Base-by-base conservation (phyloP, 257 asterid species). In the Vinca minor region DNA sequence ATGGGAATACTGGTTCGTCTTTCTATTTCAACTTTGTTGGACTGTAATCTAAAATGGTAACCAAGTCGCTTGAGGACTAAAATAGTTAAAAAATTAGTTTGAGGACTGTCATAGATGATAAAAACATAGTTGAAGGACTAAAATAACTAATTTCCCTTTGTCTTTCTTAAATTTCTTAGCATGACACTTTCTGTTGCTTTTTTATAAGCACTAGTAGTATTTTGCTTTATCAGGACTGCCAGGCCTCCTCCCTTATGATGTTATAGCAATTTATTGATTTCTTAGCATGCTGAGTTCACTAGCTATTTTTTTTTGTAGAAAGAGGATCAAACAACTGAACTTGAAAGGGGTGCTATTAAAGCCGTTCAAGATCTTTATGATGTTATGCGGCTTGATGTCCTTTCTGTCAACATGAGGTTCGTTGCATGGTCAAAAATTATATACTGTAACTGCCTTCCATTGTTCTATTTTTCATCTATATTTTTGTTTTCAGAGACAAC, bases 331-430 rank as follows among this genome's bases (percentile, higher is more conserved):
- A 74, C 96, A 59, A 85, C 95, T 23, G 96, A 85, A 71, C 88
- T 87, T 14, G 91, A 84, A 80, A 71, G 83, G 63, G 96, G 98
- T 68, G 97, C 96, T 67, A 87, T 89, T 59, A 89, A 89, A 76
- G 95, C 98, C 62, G 48, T 89, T 48, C 89, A 84, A 66, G 98
- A 92, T 82, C 90, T 92, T n/a, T 89, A 92, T 80, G 98, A 92
- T 80, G 95, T 87, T 73, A 81, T 92, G 95, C 93, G 82, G 52
- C 73, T 11, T 66, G 98, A 92, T 75, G 84, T 89, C 31, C 83
- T 92, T 42, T 72, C 78, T 70, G 63, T 85, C 73, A 83, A 92
- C 74, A 64, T 81, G 95, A 84, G 98, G 98, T 92, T 69, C 72
- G 84, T 73, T 63, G 45, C 62, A 65, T 62, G 55, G 53, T 68